Conservation (phyloP, 129 eudicot genomes). For the Erigeron canadensis region DNA sequence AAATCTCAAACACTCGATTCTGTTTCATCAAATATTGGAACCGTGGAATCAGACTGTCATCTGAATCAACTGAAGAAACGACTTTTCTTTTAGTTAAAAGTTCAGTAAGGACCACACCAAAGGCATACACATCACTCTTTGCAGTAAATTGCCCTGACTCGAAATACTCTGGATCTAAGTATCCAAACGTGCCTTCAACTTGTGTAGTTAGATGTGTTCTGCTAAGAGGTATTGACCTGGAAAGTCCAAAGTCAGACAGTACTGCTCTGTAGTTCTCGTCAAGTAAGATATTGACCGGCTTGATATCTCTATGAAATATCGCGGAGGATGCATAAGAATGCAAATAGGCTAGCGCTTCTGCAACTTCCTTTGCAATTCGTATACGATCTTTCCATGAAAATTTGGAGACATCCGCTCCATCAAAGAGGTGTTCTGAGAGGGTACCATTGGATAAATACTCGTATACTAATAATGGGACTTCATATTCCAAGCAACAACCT, state of each 20-base stretch:
- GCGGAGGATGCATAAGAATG: constrained; percentile 36
- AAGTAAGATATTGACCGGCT: constrained; percentile 35
- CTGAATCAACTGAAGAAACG: background rate
- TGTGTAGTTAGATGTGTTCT: constrained; percentile 41
- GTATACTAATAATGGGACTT: constrained; percentile 37
- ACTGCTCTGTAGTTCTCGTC: constrained; percentile 36
- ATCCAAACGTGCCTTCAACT: constrained; percentile 44
- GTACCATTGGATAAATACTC: constrained; percentile 41
- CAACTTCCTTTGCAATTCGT: constrained; percentile 35
- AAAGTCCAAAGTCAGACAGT: constrained; percentile 42
- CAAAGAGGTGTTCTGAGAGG: constrained; percentile 35
- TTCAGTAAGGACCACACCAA: constrained; percentile 38
- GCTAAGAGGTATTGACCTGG: constrained; percentile 28
- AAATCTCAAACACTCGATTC: constrained; percentile 10
- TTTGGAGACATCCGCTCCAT: constrained; percentile 7
- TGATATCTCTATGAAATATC: too few species aligned
- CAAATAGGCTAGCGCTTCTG: constrained; percentile 42
- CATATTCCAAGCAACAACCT: constrained; percentile 41
- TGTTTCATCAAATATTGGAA: constrained; percentile 23
- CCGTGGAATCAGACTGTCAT: constrained; percentile 24
- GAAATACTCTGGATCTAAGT: constrained; percentile 44
- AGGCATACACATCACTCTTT: constrained; percentile 49
- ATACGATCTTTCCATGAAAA: constrained; percentile 39
- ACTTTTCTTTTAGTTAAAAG: constrained; percentile 30
- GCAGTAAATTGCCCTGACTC: constrained; percentile 34